Conservation (phyloP, 2,329 filamentous ascomycete genomes). For the Calonectria fujianensis region DNA sequence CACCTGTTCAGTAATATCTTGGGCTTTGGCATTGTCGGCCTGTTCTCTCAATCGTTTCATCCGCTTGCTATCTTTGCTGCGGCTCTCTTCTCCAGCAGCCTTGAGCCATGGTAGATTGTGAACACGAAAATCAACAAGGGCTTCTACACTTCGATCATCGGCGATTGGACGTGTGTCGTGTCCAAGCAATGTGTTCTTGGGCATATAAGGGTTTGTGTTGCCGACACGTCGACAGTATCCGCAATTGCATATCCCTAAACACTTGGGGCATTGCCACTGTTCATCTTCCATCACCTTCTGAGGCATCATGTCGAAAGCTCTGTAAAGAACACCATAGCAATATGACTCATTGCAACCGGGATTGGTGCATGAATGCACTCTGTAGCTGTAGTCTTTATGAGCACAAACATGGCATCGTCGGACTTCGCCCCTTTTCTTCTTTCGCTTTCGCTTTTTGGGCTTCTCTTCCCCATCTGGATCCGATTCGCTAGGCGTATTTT, state of each 20-base stretch:
- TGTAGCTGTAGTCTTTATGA: slow-evolving; percentile 87
- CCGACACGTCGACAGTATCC: slow-evolving; percentile 81
- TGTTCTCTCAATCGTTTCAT: slow-evolving; percentile 75
- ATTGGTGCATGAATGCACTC: slow-evolving; percentile 85
- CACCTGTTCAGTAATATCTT: slow-evolving; percentile 62
- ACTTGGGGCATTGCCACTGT: slow-evolving; percentile 93
- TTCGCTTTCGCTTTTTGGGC: slow-evolving; percentile 77
- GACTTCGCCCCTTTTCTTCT: slow-evolving; percentile 72
- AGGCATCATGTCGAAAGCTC: slow-evolving; percentile 93
- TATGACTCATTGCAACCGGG: slow-evolving; percentile 83
- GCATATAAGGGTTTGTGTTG: slow-evolving; percentile 86
- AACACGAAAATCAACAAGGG: slow-evolving; percentile 90
- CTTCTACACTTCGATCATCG: slow-evolving; percentile 92
- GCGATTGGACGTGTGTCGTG: slow-evolving; percentile 94
- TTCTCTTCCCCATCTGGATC: slow-evolving; percentile 77
- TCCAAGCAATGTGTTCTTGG: slow-evolving; percentile 90
- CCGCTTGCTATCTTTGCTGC: slow-evolving; percentile 73
- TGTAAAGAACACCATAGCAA: slow-evolving; percentile 94
- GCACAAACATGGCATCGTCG: slow-evolving; percentile 88
- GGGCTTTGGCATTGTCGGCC: slow-evolving; percentile 75
- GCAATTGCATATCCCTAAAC: slow-evolving; percentile 90
- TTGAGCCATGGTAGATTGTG: slow-evolving; percentile 92
- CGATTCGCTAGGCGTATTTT: slow-evolving; percentile 68
- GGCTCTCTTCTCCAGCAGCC: slow-evolving; percentile 74
- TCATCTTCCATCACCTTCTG: slow-evolving; percentile 86